These are phyloP conservation scores for Hypoxylon sp. DNA, from an alignment of 2,329 filamentous ascomycete species.

Conservation along the genomic window DNA sequence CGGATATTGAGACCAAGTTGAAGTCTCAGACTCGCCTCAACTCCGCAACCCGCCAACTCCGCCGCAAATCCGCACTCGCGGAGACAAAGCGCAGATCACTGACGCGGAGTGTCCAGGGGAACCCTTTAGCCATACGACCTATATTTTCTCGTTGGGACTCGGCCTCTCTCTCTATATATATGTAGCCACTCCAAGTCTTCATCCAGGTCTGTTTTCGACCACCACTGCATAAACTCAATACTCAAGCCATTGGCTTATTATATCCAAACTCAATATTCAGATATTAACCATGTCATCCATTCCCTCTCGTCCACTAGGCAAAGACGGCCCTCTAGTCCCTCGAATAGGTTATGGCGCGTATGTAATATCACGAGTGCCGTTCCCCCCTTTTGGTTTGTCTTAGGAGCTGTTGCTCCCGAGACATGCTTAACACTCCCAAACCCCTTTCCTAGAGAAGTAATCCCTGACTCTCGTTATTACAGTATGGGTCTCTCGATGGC, in stretches of 20 bases:
- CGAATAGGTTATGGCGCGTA: slow-evolving; percentile 60
- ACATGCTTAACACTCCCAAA: too few relatives aligned
- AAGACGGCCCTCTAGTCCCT: slow-evolving; percentile 60
- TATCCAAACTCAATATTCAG: not conserved
- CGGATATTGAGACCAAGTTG: not conserved
- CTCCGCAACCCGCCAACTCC: slow-evolving; percentile 26
- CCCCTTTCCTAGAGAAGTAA: too few relatives aligned
- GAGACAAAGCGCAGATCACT: slow-evolving; percentile 11
- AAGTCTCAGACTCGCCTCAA: slow-evolving; percentile 6
- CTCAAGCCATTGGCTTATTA: not conserved
- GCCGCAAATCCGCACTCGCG: slow-evolving; percentile 16
- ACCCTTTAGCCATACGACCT: not conserved
- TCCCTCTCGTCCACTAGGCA: slow-evolving; percentile 57
- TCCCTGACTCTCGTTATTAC: too few relatives aligned
- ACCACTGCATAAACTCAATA: not conserved
- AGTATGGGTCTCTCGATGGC: slow-evolving; percentile 54
- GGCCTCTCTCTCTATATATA: slow-evolving; percentile 21
- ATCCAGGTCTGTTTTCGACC: not conserved
- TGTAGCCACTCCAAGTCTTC: not conserved
- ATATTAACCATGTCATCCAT: slow-evolving; percentile 36
- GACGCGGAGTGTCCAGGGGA: not conserved
- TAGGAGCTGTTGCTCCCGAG: too few relatives aligned
- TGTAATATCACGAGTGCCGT: too few relatives aligned
- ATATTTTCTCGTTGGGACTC: not conserved
- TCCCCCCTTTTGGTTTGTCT: too few relatives aligned